A percentile compares a stretch with the other conserved stretches of the same genome.
phyloP scores from a whole-genome alignment of 225 moss, liverwort and hornwort species.

The Sphagnum contortum region DNA sequence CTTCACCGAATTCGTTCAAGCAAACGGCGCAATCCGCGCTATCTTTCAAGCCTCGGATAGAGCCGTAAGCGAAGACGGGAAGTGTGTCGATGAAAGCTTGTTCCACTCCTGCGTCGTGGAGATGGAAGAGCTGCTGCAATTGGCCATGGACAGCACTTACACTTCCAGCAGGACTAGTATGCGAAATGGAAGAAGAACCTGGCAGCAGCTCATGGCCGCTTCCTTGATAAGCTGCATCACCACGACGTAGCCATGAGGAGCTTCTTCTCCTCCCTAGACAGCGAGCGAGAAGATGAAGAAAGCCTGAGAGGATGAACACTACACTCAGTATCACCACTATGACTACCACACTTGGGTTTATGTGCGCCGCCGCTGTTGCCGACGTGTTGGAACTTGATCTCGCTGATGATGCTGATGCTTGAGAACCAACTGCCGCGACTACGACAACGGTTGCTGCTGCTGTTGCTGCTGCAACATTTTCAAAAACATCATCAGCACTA shows the following conservation, averaged over 20 bases:
- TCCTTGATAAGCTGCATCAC: slow-evolving; percentile 14
- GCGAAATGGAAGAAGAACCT: too few relatives aligned
- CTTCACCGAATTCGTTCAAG: slow-evolving; percentile 39
- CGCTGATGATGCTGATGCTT: too few relatives aligned
- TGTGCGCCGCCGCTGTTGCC: too few relatives aligned
- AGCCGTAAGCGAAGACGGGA: slow-evolving; percentile 39
- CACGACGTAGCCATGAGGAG: slow-evolving; percentile 3
- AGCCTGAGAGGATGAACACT: slow-evolving; percentile 39
- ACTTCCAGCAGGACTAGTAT: too few relatives aligned
- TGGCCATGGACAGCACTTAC: slow-evolving; percentile 44
- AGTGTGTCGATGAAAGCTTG: slow-evolving; percentile 45
- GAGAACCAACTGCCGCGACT: too few relatives aligned
- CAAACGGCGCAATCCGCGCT: slow-evolving; percentile 46
- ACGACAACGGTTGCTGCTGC: too few relatives aligned
- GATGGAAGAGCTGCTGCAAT: slow-evolving; percentile 40
- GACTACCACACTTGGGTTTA: slow-evolving; percentile 42
- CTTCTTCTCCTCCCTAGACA: slow-evolving; percentile 31
- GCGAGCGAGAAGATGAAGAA: slow-evolving; percentile 34
- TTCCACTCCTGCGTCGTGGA: slow-evolving; percentile 41
- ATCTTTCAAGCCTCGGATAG: slow-evolving; percentile 42
- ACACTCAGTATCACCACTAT: slow-evolving; percentile 45
- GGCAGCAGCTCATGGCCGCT: slow-evolving; percentile 9
- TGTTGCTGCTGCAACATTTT: too few relatives aligned
- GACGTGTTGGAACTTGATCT: too few relatives aligned
- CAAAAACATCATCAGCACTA: too few relatives aligned